phyloP scores from a whole-genome alignment of 2,329 filamentous ascomycete genomes.

The Diaporthe nobilis region DNA sequence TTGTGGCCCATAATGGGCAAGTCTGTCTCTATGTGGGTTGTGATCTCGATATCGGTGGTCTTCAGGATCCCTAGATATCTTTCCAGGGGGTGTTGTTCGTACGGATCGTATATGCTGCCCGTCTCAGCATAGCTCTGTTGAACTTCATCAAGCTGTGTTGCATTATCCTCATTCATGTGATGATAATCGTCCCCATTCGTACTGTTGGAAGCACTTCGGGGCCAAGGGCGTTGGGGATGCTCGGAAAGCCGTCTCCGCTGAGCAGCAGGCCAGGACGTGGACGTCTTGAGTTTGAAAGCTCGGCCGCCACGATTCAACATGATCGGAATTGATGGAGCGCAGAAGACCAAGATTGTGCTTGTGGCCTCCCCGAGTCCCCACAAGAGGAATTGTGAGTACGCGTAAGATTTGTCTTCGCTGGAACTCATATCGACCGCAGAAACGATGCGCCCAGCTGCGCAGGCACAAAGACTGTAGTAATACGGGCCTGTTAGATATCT shows the following conservation, averaged over 20 bases:
- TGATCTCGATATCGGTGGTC: conserved; percentile 7
- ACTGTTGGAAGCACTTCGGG: neutral
- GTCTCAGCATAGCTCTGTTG: neutral
- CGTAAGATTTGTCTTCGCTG: neutral
- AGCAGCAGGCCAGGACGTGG: neutral
- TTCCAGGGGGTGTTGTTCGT: neutral
- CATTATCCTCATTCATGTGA: neutral
- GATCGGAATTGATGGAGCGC: neutral
- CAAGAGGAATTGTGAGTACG: neutral
- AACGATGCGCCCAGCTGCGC: neutral
- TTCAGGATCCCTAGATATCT: conserved; percentile 7
- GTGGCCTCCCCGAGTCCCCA: neutral
- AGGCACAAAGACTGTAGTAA: neutral
- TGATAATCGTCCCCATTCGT: neutral
- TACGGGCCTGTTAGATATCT: neutral
- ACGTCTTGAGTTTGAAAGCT: neutral
- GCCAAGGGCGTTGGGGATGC: neutral
- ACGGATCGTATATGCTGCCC: no score
- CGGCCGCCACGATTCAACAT: neutral
- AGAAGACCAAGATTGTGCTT: conserved; percentile 13
- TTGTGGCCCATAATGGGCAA: neutral
- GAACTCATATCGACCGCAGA: neutral
- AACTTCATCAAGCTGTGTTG: neutral
- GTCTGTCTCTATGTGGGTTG: neutral
- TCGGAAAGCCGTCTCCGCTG: neutral